Percentiles rank a stretch among this genome's conserved stretches.
Evolutionary conservation across 83 land plant genomes (phyloP).

Genomic region (Diphasiastrum complanatum): DNA sequence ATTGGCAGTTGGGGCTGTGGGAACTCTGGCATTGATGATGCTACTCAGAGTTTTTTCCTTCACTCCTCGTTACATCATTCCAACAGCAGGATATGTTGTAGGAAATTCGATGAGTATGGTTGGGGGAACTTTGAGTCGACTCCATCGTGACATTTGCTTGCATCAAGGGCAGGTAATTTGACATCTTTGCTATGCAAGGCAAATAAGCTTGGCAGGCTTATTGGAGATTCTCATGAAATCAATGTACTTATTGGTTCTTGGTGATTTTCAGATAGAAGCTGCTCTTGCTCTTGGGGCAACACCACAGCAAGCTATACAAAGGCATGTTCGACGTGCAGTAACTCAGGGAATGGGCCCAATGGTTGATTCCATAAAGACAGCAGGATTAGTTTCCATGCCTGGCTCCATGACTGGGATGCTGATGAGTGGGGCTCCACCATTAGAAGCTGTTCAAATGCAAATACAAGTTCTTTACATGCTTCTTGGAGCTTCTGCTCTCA

Average conservation of each 20-base stretch:
- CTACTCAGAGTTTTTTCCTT: background rate
- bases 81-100: constrained; percentile 16
- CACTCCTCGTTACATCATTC: constrained; percentile 11
- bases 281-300: constrained; percentile 21
- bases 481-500: constrained; percentile 16
- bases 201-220: background rate
- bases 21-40: constrained; percentile 10
- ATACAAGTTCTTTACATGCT: constrained; percentile 19
- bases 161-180: constrained; percentile 11
- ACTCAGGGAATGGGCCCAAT: constrained; percentile 16
- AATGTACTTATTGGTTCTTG: background rate
- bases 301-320: constrained; percentile 13
- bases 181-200: background rate
- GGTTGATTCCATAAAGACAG: constrained; percentile 18
- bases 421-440: constrained; percentile 7
- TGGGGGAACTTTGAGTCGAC: constrained; percentile 3
- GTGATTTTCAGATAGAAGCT: constrained; percentile 13
- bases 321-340: constrained; percentile 9
- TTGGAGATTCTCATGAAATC: background rate
- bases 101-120: constrained; percentile 24
- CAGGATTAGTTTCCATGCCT: constrained; percentile 11
- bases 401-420: constrained; percentile 24
- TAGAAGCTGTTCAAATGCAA: constrained; percentile 16
- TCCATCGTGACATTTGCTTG: background rate
- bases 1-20: constrained; percentile 5